phyloP scores from a whole-genome alignment of 2,329 filamentous ascomycete species.

The Lithohypha guttulata region DNA sequence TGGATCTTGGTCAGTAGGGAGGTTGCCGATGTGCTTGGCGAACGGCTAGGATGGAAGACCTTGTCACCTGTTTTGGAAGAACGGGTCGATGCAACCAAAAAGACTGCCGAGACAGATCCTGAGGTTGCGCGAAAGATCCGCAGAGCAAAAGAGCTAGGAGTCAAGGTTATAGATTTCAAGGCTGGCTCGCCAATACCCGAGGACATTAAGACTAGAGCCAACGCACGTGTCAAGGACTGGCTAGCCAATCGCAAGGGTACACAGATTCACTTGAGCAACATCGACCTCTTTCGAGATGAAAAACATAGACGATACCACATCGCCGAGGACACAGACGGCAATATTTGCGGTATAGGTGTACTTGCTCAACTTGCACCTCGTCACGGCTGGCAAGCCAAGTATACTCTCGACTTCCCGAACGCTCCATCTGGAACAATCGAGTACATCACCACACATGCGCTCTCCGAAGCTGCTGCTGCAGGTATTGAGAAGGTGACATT shows the following conservation, averaged over 20 bases:
- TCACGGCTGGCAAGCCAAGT: slow-evolving; percentile 90
- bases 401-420: slow-evolving; percentile 84
- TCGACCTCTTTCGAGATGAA: slow-evolving; percentile 76
- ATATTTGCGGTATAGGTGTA: slow-evolving; percentile 66
- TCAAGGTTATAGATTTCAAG: slow-evolving; percentile 65
- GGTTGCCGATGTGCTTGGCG: slow-evolving; percentile 68
- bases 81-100: slow-evolving; percentile 64
- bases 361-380: slow-evolving; percentile 69
- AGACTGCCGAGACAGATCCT: slow-evolving; percentile 53
- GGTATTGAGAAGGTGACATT: slow-evolving; percentile 68
- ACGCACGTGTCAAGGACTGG: slow-evolving; percentile 70
- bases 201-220: slow-evolving; percentile 57
- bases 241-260: slow-evolving; percentile 66
- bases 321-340: slow-evolving; percentile 60
- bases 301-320: slow-evolving; percentile 79
- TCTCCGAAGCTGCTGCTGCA: slow-evolving; percentile 48
- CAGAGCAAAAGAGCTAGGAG: slow-evolving; percentile 69
- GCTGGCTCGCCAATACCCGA: slow-evolving; percentile 53
- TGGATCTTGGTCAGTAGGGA: slow-evolving; percentile 81
- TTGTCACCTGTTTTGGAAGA: slow-evolving; percentile 83
- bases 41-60: slow-evolving; percentile 75
- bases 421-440: slow-evolving; percentile 83
- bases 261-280: slow-evolving; percentile 83
- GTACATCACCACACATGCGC: slow-evolving; percentile 61
- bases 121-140: slow-evolving; percentile 65